These are phyloP conservation scores for Elongisporangium prolatum DNA, from an alignment of 352 stramenopile genomes.

Conservation along the genomic window DNA sequence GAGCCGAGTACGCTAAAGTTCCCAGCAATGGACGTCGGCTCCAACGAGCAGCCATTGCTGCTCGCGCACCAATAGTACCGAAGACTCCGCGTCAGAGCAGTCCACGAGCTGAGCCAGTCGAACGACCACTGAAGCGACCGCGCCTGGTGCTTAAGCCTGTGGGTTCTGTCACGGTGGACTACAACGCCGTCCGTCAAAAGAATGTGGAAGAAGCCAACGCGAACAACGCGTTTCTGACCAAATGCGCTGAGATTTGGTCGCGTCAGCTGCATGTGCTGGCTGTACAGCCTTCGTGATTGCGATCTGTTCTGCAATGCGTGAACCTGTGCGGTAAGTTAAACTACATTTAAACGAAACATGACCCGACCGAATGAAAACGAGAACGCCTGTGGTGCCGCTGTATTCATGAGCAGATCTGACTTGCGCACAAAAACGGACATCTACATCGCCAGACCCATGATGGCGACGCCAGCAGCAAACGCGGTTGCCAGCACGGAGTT, in stretches of 20 bases:
- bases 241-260: not conserved
- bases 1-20: not conserved
- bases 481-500: not conserved
- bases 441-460: not conserved
- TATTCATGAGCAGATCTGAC: not conserved
- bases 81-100: not conserved
- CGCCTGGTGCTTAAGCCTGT: not conserved
- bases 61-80: not conserved
- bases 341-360: not conserved
- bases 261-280: not conserved
- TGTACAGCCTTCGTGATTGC: not conserved
- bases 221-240: not conserved
- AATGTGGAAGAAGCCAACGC: not conserved
- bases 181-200: not conserved
- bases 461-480: not conserved
- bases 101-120: not conserved
- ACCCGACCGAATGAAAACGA: not conserved
- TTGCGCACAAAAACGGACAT: not conserved
- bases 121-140: not conserved
- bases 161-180: not conserved
- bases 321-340: not conserved
- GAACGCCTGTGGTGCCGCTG: no score
- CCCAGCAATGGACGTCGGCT: not conserved
- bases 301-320: not conserved
- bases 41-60: not conserved